Evolutionary conservation across 176 grass and related monocot species (phyloP), one percentile per base, ranked within the genome.

Genomic region (Triticum timopheevii): DNA sequence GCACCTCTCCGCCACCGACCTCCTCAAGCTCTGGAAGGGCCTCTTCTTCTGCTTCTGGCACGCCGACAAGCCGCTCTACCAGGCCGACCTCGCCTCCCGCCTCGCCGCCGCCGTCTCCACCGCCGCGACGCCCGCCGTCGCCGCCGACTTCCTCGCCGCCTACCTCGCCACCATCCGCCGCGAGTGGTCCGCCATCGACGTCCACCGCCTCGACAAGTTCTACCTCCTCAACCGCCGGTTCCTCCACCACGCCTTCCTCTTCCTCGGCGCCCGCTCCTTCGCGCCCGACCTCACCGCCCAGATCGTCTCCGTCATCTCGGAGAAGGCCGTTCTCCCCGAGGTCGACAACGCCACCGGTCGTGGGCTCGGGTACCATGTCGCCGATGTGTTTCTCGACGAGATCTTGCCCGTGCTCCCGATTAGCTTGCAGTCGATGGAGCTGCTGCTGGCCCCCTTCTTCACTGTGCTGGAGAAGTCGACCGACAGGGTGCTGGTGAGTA

Each of bases 21-120:
- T 99, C 30, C 78, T 94, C 71, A 96, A 91, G 90, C 90, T 99
- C 86, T 99, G 94, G 97, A 99, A 96, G 92, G 97, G 94, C 30
- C 77, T 99, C 90, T 99, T 98, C 94, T 98, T 92, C 82, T 96
- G 97, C 90, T 92, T 96, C 88, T 96, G 97, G 97, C 97, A 99
- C 90, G 83, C 94, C 35, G 97, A 99, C 79, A 96, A 91, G 84
- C 80, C 92, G 30, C 87, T 87, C 19, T 90, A 90, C 80, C 97
- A 99, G 69, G 80, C 80, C 62, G 74, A 86, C 56, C 92, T 99
- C 65, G 94, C 92, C 80, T 56, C 86, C 61, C 91, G 93, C 72
- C 91, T 99, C 35, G 93, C 94, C 10, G 66, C 90, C 11, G 82
- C 90, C 22, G 83, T 98, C 77, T 94, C 94, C 49, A 19, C 87